phyloP scores from a whole-genome alignment of 495 filamentous ascomycete genomes.

The Massariosphaeria phaeospora region DNA sequence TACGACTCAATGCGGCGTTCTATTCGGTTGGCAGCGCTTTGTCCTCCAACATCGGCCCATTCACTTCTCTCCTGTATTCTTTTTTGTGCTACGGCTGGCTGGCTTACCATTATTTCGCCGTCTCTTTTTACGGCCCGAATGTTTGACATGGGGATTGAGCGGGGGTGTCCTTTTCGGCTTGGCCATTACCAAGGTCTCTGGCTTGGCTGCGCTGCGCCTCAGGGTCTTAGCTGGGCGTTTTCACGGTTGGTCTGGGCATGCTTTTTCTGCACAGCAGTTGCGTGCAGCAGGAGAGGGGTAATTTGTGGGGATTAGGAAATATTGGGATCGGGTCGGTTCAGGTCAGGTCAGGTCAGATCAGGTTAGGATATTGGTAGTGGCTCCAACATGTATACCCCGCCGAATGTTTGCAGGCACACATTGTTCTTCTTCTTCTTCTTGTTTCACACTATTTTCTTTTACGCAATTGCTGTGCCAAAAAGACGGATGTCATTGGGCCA shows the following conservation, averaged over 20 bases:
- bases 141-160: no score
- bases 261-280: neutral
- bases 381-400: conserved; percentile 28
- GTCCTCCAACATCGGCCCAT: neutral
- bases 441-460: no score
- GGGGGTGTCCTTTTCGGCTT: neutral
- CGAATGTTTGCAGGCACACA: conserved; percentile 19
- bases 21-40: neutral
- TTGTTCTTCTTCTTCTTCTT: neutral
- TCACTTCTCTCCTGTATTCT: conserved; percentile 5
- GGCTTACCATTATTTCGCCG: neutral
- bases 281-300: neutral
- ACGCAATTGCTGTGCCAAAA: no score
- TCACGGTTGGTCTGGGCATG: neutral
- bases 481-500: no score
- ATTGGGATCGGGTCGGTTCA: conserved; percentile 3
- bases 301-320: neutral
- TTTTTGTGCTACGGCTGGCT: conserved; percentile 6
- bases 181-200: neutral
- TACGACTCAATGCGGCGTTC: conserved; percentile 22
- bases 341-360: neutral
- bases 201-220: neutral
- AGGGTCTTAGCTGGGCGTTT: conserved; percentile 10
- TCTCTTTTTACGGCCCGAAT: neutral
- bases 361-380: no score